These are phyloP conservation scores for Selenicereus undatus DNA, from an alignment of 148 eudicot species.

Conservation along the genomic window DNA sequence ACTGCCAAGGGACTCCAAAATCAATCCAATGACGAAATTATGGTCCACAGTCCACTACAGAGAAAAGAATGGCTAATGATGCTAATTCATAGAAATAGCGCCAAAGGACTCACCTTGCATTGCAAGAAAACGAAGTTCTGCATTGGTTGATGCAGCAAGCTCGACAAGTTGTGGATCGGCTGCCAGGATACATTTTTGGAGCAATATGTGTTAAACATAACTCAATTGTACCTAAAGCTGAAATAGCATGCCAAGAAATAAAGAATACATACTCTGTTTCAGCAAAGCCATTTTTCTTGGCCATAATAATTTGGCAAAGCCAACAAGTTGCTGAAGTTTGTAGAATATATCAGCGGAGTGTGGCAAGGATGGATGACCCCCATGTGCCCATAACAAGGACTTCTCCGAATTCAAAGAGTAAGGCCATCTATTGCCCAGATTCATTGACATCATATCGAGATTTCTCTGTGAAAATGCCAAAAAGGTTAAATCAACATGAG, in stretches of 20 bases:
- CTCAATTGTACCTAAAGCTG: neutral
- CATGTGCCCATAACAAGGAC: slow-evolving; percentile 84
- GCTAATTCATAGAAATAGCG: neutral
- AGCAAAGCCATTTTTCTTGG: slow-evolving; percentile 33
- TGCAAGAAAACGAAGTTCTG: slow-evolving; percentile 68
- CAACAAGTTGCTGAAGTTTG: slow-evolving; percentile 52
- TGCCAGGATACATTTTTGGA: slow-evolving; percentile 24
- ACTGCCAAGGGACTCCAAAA: too few species aligned
- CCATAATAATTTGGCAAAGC: slow-evolving; percentile 53
- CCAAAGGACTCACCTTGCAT: slow-evolving; percentile 53
- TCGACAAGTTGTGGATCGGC: slow-evolving; percentile 32
- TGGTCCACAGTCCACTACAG: neutral
- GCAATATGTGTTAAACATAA: slow-evolving; percentile 1
- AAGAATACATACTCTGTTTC: slow-evolving; percentile 36
- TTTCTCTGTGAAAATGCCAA: slow-evolving; percentile 22
- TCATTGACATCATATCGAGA: slow-evolving; percentile 21
- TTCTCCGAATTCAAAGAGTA: slow-evolving; percentile 54
- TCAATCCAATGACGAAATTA: neutral
- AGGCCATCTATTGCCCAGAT: slow-evolving; percentile 37
- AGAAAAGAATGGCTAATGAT: neutral
- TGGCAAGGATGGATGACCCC: slow-evolving; percentile 86
- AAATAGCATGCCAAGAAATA: neutral
- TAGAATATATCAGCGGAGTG: slow-evolving; percentile 55
- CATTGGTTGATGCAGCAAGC: slow-evolving; percentile 44
- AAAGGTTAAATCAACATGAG: slow-evolving; percentile 8